A percentile compares a stretch with the other conserved stretches of the same genome.
These are phyloP conservation scores for Boletus reticuloceps DNA, from an alignment of 768 basidiomycete genomes.

Conservation along the genomic window DNA sequence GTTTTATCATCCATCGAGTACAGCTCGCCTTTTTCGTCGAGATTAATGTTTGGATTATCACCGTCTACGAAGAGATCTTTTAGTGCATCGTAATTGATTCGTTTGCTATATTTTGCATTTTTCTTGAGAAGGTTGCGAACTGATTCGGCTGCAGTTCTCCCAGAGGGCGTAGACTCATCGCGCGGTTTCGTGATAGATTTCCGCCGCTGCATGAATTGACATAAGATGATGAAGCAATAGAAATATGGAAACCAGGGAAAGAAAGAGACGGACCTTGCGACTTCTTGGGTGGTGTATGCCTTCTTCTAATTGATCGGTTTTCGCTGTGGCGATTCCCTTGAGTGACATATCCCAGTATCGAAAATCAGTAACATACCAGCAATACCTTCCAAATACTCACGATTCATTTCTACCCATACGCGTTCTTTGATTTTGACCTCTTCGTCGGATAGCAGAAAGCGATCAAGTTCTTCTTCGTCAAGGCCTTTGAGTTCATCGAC, in stretches of 20 bases:
- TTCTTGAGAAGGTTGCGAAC: slow-evolving; percentile 65
- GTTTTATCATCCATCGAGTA: slow-evolving; percentile 53
- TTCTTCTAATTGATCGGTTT: slow-evolving; percentile 54
- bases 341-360: slow-evolving; percentile 35
- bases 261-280: slow-evolving; percentile 69
- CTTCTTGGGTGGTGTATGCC: slow-evolving; percentile 47
- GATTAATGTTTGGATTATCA: slow-evolving; percentile 12
- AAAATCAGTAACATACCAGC: slow-evolving; percentile 49
- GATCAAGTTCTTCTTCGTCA: slow-evolving; percentile 90
- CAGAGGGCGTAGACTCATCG: slow-evolving; percentile 61
- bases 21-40: slow-evolving; percentile 47
- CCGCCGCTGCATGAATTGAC: slow-evolving; percentile 50
- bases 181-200: slow-evolving; percentile 65
- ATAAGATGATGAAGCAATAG: slow-evolving; percentile 2
- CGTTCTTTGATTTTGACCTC: slow-evolving; percentile 86
- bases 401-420: slow-evolving; percentile 92
- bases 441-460: slow-evolving; percentile 71
- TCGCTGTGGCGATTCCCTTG: slow-evolving; percentile 54
- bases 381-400: slow-evolving; percentile 84
- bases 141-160: slow-evolving; percentile 34
- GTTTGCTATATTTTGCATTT: slow-evolving; percentile 84
- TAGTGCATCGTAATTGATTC: slow-evolving; percentile 91
- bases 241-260: slow-evolving; percentile 22
- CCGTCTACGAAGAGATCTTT: slow-evolving; percentile 69
- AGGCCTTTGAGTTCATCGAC: slow-evolving; percentile 68